Percentiles rank a stretch among this genome's conserved stretches.
These are phyloP conservation scores for Wickerhamiella azyma DNA, from an alignment of 805 yeast genomes.

Conservation along the genomic window DNA sequence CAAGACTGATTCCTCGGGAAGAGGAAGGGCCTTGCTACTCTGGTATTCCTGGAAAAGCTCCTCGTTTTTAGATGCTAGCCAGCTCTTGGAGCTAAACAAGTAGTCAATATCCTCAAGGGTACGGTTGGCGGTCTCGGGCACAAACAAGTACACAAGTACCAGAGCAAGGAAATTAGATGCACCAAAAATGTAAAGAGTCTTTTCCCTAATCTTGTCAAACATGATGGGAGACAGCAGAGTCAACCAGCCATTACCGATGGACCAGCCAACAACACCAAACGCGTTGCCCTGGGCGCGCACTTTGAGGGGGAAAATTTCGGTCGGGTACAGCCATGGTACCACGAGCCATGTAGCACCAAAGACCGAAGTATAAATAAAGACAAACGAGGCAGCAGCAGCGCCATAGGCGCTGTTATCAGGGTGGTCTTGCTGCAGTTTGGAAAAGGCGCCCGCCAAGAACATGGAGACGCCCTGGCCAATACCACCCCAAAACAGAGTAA, in stretches of 20 bases:
- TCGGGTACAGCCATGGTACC: constrained; percentile 22
- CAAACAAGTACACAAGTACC: constrained; percentile 35
- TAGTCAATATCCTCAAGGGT: constrained; percentile 48
- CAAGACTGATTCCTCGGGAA: not conserved
- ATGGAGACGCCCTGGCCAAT: constrained; percentile 12
- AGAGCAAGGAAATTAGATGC: constrained; percentile 33
- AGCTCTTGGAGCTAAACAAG: constrained; percentile 26
- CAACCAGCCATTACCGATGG: constrained; percentile 33
- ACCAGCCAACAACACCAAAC: constrained; percentile 5
- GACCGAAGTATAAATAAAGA: constrained; percentile 8
- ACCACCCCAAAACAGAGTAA: constrained; percentile 13
- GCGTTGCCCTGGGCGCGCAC: constrained; percentile 17
- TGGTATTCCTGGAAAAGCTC: not conserved
- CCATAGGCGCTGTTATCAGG: constrained; percentile 12
- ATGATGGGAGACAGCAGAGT: constrained; percentile 40
- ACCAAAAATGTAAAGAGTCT: constrained; percentile 45
- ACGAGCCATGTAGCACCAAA: constrained; percentile 24
- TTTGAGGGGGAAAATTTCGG: constrained; percentile 22
- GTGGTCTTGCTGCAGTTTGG: constrained; percentile 3
- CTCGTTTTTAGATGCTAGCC: constrained; percentile 5
- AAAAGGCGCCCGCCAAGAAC: constrained; percentile 6
- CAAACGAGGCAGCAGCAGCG: constrained; percentile 14
- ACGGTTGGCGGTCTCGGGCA: constrained; percentile 47
- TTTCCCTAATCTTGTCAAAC: constrained; percentile 36
- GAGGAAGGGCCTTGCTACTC: not conserved